Conservation (phyloP, 2,329 filamentous ascomycete species). For the Sporothrix euskadiensis region DNA sequence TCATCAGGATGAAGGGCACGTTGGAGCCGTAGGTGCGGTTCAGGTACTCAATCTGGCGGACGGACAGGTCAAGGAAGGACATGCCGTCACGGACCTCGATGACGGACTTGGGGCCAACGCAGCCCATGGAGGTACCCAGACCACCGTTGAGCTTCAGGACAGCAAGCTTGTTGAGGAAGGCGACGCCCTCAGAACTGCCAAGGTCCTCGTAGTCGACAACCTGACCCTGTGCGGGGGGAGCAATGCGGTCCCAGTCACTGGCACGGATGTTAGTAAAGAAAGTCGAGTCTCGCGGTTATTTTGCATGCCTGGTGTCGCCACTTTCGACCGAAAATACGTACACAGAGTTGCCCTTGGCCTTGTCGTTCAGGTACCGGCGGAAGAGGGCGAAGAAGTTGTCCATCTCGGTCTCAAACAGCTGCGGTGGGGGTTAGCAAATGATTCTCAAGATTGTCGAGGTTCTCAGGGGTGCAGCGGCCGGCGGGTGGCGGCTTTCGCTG, state of each 20-base stretch:
- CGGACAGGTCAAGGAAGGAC: slow-evolving; percentile 98
- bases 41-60: slow-evolving; percentile 97
- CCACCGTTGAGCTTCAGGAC: slow-evolving; percentile 99
- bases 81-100: slow-evolving; percentile 99
- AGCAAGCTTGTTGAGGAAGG: slow-evolving; percentile 95
- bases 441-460: not conserved
- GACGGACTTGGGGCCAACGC: slow-evolving; percentile 97
- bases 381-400: slow-evolving; percentile 99
- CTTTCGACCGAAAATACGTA: slow-evolving; percentile 45
- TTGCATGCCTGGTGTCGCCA: not conserved
- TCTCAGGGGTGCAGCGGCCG: too few relatives aligned
- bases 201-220: slow-evolving; percentile 94
- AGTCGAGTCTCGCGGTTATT: not conserved
- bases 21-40: slow-evolving; percentile 98
- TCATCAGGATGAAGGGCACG: slow-evolving; percentile 98
- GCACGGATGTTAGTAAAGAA: slow-evolving; percentile 32
- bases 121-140: slow-evolving; percentile 99
- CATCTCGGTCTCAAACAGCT: slow-evolving; percentile 99
- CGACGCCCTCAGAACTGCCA: slow-evolving; percentile 83
- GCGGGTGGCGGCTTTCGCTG: too few relatives aligned
- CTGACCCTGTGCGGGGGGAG: slow-evolving; percentile 87
- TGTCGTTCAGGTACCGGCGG: slow-evolving; percentile 96
- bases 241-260: slow-evolving; percentile 95
- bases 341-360: slow-evolving; percentile 94
- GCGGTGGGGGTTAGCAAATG: slow-evolving; percentile 18